A percentile compares a stretch with the other conserved stretches of the same genome.
phyloP scores from a whole-genome alignment of 1,284 basidiomycete species.

The Anthracocystis panici-leucophaei region DNA sequence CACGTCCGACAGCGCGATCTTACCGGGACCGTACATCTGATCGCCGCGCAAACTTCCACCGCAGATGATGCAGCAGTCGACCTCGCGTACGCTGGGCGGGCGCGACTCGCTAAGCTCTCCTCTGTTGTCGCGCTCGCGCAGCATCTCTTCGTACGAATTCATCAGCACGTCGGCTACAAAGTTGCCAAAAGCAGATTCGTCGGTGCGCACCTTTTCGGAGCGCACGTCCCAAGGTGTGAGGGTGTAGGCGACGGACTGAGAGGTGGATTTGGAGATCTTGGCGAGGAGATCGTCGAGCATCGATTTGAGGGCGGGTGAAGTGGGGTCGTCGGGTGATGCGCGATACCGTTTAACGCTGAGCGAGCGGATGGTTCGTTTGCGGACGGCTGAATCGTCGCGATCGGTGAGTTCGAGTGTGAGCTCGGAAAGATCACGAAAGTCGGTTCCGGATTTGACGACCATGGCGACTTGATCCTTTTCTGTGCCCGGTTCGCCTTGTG shows the following conservation, averaged over 20 bases:
- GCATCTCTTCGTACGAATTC: constrained; percentile 87
- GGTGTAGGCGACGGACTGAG: constrained; percentile 76
- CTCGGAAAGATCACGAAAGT: constrained; percentile 88
- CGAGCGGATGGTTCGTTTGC: constrained; percentile 77
- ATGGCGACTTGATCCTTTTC: constrained; percentile 75
- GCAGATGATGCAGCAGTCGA: constrained; percentile 57
- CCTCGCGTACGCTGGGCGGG: constrained; percentile 35
- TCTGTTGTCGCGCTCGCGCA: constrained; percentile 73
- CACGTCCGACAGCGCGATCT: constrained; percentile 83
- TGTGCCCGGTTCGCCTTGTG: constrained; percentile 76
- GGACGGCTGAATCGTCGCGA: constrained; percentile 75
- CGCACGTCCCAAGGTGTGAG: constrained; percentile 80
- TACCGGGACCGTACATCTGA: constrained; percentile 80
- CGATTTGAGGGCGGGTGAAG: constrained; percentile 75
- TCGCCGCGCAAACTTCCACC: constrained; percentile 85
- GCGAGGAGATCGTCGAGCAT: constrained; percentile 79
- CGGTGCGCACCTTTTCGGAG: constrained; percentile 79
- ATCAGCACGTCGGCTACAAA: constrained; percentile 89
- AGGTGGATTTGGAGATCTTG: constrained; percentile 79
- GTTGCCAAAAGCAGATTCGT: constrained; percentile 83
- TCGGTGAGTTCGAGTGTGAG: constrained; percentile 77
- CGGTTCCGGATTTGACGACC: constrained; percentile 86
- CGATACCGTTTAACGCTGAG: constrained; percentile 79
- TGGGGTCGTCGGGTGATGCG: constrained; percentile 76
- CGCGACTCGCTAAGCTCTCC: constrained; percentile 63